Base-by-base conservation (phyloP, 2,329 filamentous ascomycete species). In the Colletotrichum endophyticum region DNA sequence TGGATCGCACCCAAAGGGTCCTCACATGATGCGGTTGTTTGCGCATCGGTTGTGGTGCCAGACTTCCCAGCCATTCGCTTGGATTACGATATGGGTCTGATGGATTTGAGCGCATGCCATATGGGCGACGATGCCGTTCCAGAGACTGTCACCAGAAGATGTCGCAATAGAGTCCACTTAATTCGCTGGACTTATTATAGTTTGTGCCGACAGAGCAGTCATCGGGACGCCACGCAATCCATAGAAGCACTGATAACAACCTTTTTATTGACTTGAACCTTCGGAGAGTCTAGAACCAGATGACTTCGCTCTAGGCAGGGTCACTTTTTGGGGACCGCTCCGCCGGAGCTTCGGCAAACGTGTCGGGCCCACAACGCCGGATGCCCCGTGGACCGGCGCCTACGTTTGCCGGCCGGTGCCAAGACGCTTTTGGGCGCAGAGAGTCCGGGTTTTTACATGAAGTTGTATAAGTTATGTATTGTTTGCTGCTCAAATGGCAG, bases 21-120 rank as follows among this genome's bases (percentile, higher is more conserved):
- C 64, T 73, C 62, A 72, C 68, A 75, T 75, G 53, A 72, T 56
- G 32, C 22, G 16, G 19, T 70, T 27, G n/a, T 53, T 8, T 64
- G 59, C 27, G 30, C 27, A 62, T 64, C 34, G 62, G 32, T 22
- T 39, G 13, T 39, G 22, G 2, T 39, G 32, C n/a, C 32, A 34
- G 13, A 44, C n/a, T 16, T n/a, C 25, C 62, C 30, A 64, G 62
- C 62, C 62, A 39, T 25, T 5, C 15, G 5, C 5, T 15, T 28
- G 19, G 62, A 39, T 64, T 64, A 19, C 22, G 13, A 62, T 19
- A 62, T 62, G 59, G 11, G 28, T 22, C 25, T 28, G 28, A 62
- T 32, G 27, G 28, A 32, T 32, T n/a, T 19, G 22, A 59, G 19
- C 53, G 44, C 25, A 56, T 44, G 44, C 69, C 15, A 66, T 72